Evolutionary conservation across 768 basidiomycete species (phyloP).

Genomic region (Nidularia sp.): DNA sequence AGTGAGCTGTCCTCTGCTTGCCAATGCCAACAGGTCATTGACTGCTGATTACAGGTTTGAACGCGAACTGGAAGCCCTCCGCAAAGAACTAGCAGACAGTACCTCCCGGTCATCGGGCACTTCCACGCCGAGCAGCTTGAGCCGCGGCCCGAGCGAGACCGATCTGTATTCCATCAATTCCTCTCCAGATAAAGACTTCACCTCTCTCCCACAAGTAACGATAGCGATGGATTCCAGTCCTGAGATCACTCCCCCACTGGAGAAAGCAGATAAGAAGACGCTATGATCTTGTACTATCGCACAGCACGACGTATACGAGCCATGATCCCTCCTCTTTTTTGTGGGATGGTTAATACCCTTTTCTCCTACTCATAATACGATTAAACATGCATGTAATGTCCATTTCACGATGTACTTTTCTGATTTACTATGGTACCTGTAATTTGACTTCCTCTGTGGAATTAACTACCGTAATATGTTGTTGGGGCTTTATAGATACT

Average conservation of each 20-base stretch:
- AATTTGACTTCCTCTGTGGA: no score
- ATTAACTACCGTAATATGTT: no score
- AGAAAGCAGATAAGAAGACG: conserved; percentile 17
- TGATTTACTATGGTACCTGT: no score
- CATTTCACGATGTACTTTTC: no score
- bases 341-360: no score
- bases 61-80: conserved; percentile 83
- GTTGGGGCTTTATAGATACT: no score
- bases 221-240: conserved; percentile 12
- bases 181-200: conserved; percentile 16
- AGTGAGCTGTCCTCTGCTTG: conserved; percentile 49
- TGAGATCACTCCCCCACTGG: conserved; percentile 8
- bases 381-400: no score
- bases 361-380: no score
- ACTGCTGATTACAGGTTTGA: conserved; percentile 62
- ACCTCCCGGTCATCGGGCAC: conserved; percentile 33
- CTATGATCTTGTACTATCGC: conserved; percentile 8
- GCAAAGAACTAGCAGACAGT: conserved; percentile 83
- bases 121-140: conserved; percentile 47
- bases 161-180: conserved; percentile 30
- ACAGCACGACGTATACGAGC: neutral
- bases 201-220: conserved; percentile 8
- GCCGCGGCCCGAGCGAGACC: conserved; percentile 30
- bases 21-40: conserved; percentile 9
- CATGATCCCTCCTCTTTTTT: no score